Evolutionary conservation across 768 basidiomycete species (phyloP).

Genomic region (Daedalea quercina): DNA sequence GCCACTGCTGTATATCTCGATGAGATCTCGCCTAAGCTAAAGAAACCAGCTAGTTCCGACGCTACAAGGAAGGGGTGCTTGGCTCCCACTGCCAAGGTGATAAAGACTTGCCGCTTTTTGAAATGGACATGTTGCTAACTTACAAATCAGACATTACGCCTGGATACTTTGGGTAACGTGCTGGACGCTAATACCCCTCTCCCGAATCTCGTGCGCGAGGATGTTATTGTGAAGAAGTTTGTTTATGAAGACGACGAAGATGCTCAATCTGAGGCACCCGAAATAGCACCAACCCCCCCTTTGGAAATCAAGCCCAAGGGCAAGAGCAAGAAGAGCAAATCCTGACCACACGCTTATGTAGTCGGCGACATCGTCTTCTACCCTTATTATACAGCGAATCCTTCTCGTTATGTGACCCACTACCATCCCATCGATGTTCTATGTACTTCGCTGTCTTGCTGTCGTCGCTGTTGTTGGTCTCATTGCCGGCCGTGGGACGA

Average conservation of each 20-base stretch:
- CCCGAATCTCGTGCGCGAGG: constrained; percentile 53
- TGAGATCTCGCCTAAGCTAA: constrained; percentile 49
- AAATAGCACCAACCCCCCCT: constrained; percentile 16
- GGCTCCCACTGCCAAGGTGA: constrained; percentile 60
- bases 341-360: constrained; percentile 5
- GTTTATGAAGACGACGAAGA: constrained; percentile 66
- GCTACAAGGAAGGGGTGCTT: constrained; percentile 56
- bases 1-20: constrained; percentile 57
- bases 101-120: constrained; percentile 6
- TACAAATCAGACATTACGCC: constrained; percentile 39
- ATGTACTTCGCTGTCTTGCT: constrained; percentile 2
- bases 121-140: constrained; percentile 2
- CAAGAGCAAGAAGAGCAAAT: constrained; percentile 22
- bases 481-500: no score
- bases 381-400: background rate
- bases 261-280: constrained; percentile 26
- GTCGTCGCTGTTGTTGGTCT: background rate
- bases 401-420: constrained; percentile 8
- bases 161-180: constrained; percentile 73
- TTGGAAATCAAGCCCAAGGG: constrained; percentile 21
- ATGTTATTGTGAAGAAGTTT: constrained; percentile 68
- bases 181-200: constrained; percentile 49
- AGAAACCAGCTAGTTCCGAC: constrained; percentile 34
- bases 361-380: background rate
- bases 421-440: background rate